Evolutionary conservation across 371 early-diverging fungal genomes (phyloP), one percentile per base, ranked within the genome.

Genomic region (Mycotypha africana): DNA sequence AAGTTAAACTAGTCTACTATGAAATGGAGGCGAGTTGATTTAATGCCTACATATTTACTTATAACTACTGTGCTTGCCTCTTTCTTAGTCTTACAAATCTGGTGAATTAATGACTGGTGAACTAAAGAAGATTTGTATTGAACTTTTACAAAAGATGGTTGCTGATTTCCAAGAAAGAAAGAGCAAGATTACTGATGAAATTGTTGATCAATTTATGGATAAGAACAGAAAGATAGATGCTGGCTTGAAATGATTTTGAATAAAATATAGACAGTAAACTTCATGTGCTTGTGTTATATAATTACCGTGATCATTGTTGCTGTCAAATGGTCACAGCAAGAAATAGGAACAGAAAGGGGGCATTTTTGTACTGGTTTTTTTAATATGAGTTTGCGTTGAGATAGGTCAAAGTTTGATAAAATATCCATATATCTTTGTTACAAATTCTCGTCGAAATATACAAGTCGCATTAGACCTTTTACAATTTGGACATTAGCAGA

Each of bases 61-160:
- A n/a, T n/a, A n/a, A n/a, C n/a, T n/a, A n/a, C n/a, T n/a, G n/a
- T n/a, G n/a, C n/a, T n/a, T n/a, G 10, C 28, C 15, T 26, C 14
- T 35, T 5, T 24, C 24, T 9, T 66, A 76, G 65, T 60, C 72
- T 12, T 99, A 99, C 70, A 74, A 78, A 36, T 78, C 84, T 31
- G 99, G 99, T 49, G 88, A 82, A 38, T 70, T 99, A 66, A 76
- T 86, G 51, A 93, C 96, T 4, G 90, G 93, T 34, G 93, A 93
- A 42, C 79, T 99, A 63, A 99, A 99, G 78, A 78, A 85, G 50
- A 75, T 77, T 26, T 99, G 99, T 74, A 94, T 97, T 63, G 83
- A 86, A 44, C 85, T 89, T 5, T 62, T 99, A 24, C 86, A 88
- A 58, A 71, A 79, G 42, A 82, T 98, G 62, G 88, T 98, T 15